Evolutionary conservation across 1,284 basidiomycete genomes (phyloP), one percentile per base, ranked within the genome.

Genomic region (Sphagnurus paluster): DNA sequence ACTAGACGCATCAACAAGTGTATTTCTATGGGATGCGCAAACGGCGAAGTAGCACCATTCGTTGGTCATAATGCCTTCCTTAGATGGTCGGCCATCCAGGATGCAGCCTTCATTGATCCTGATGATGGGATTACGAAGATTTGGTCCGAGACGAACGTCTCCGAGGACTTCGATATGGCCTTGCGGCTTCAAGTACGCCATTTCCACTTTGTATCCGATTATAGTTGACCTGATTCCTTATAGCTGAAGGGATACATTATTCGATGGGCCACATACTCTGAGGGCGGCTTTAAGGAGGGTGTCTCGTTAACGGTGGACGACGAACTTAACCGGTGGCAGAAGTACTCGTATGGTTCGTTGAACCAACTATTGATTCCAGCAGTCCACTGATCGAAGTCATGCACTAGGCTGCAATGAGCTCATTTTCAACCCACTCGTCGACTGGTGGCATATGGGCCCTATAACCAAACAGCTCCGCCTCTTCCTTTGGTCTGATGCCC

Each of bases 21-120:
- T 56, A 92, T 92, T 49, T 85, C 86, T 1, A 87, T 92, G 49
- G 84, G 80, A 85, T 84, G 82, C 51, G 84, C 80, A 3, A 90
- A 89, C 55, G 91, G 87, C 26, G 90, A 91, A 67, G 82, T 87
- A 16, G 87, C 90, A 2, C 90, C 90, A 1, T 93, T 93, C 57
- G 87, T 93, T 50, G 91, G 91, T 0, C 91, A 93, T 63, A 93
- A 93, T 50, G 90, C 90, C 20, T 93, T 93, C 66, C 69, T 93
- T n/a, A 80, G 90, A 9, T 93, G 91, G 90, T 78, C 77, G 5
- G 91, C 90, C 1, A 70, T 93, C 2, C 90, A 93, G 63, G 90
- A 92, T 52, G 87, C 84, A 1, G 77, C 84, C 2, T 88, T 87
- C 53, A 64, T 83, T 38, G 90, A 93, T 57, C 62, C 68, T 3